Conservation (phyloP, 2,329 filamentous ascomycete species). For the Arthrobotrys sinensis region DNA sequence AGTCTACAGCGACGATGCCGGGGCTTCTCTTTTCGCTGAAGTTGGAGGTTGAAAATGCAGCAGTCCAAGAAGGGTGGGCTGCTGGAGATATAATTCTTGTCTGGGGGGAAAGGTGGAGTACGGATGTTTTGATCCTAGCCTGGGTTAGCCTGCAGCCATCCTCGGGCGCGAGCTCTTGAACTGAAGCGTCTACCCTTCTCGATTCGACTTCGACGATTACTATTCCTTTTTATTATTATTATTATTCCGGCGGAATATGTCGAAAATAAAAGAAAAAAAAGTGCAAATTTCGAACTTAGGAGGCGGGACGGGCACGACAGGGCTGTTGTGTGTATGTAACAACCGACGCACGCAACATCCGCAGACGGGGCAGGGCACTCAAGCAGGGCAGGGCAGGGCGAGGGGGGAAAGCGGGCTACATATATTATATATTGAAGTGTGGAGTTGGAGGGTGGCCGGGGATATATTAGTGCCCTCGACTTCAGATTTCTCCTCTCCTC, state of each 20-base stretch:
- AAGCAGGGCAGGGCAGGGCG: slow-evolving; percentile 23
- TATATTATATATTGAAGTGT: slow-evolving; percentile 21
- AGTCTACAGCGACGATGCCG: slow-evolving; percentile 39
- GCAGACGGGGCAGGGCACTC: slow-evolving; percentile 31
- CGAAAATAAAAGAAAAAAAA: slow-evolving; percentile 30
- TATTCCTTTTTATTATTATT: slow-evolving; percentile 18
- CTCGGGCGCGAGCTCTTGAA: slow-evolving; percentile 31
- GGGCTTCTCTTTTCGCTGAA: slow-evolving; percentile 27
- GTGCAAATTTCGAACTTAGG: slow-evolving; percentile 7
- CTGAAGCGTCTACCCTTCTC: slow-evolving; percentile 36
- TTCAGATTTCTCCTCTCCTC: slow-evolving; percentile 15
- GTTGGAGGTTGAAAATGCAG: slow-evolving; percentile 26
- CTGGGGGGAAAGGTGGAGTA: slow-evolving; percentile 43
- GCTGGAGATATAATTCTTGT: slow-evolving; percentile 44
- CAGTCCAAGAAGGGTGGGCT: slow-evolving; percentile 9
- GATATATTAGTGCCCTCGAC: slow-evolving; percentile 41
- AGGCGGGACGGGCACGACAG: slow-evolving; percentile 38
- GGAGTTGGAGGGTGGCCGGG: slow-evolving; percentile 49
- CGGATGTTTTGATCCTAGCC: slow-evolving; percentile 28
- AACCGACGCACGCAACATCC: slow-evolving; percentile 52
- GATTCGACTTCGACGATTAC: slow-evolving; percentile 13
- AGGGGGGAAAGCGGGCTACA: slow-evolving; percentile 15
- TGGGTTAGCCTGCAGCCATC: slow-evolving; percentile 32
- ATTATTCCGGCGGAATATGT: slow-evolving; percentile 1
- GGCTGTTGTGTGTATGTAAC: slow-evolving; percentile 49